These are phyloP conservation scores for Pseudogymnoascus pannorum DNA, from an alignment of 2,329 filamentous ascomycete genomes.

Conservation along the genomic window DNA sequence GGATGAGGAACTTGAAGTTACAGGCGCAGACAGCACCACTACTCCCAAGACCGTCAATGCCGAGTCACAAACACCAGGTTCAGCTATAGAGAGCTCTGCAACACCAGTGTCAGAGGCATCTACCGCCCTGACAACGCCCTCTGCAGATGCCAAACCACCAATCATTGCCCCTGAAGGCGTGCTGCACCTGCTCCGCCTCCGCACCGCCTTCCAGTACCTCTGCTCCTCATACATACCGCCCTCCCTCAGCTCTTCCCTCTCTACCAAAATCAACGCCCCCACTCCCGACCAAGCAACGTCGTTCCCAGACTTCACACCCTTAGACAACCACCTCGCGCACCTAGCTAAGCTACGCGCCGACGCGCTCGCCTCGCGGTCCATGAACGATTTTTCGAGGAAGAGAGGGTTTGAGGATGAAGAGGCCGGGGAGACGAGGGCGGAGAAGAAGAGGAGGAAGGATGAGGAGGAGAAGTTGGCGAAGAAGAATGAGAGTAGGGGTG, in stretches of 20 bases:
- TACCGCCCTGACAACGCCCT: conserved; percentile 32
- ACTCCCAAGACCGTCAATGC: conserved; percentile 27
- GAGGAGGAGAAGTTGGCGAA: conserved; percentile 86
- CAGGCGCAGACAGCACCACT: conserved; percentile 25
- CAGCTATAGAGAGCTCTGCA: conserved; percentile 28
- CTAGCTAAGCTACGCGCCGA: conserved; percentile 64
- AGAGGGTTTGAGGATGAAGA: conserved; percentile 54
- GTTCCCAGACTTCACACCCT: conserved; percentile 56
- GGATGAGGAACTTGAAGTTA: conserved; percentile 21
- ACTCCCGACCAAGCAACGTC: conserved; percentile 25
- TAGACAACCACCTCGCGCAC: conserved; percentile 62
- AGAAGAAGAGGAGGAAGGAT: conserved; percentile 79
- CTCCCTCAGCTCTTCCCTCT: conserved; percentile 31
- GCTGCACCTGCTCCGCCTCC: conserved; percentile 38
- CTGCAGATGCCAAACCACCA: conserved; percentile 18
- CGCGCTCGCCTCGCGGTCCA: conserved; percentile 59
- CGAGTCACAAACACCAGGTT: conserved; percentile 23
- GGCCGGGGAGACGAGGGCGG: conserved; percentile 51
- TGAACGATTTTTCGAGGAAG: conserved; percentile 66
- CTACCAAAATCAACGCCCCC: conserved; percentile 28
- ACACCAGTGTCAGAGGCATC: conserved; percentile 33
- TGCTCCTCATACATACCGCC: conserved; percentile 40
- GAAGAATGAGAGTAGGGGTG: conserved; percentile 62
- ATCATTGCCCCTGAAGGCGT: conserved; percentile 31
- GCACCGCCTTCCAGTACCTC: conserved; percentile 42